These are phyloP conservation scores for Pleomassaria siparia DNA, from an alignment of 2,329 filamentous ascomycete species.

Conservation along the genomic window DNA sequence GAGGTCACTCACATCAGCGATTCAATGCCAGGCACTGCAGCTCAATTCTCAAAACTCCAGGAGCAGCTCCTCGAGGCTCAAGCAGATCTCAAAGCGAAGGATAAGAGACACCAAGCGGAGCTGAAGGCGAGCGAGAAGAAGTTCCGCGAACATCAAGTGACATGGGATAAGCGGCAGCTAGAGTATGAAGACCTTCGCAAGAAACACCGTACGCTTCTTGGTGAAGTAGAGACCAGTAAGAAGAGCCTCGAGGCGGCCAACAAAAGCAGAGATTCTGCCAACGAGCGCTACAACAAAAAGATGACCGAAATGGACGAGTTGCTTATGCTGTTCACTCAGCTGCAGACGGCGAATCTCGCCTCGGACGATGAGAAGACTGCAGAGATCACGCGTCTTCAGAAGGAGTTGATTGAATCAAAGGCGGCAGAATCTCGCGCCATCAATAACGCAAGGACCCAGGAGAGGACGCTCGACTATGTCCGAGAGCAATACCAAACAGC, in stretches of 20 bases:
- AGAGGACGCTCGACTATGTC: slow-evolving; percentile 57
- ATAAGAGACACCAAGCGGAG: background rate
- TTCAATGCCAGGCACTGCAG: slow-evolving; percentile 38
- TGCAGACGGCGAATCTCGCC: slow-evolving; percentile 18
- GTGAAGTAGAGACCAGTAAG: slow-evolving; percentile 19
- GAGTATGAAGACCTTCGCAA: slow-evolving; percentile 26
- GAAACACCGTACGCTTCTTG: slow-evolving; percentile 19
- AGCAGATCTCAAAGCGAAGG: background rate
- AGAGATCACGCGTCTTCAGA: slow-evolving; percentile 25
- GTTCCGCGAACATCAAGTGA: slow-evolving; percentile 16
- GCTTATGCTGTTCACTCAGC: slow-evolving; percentile 13
- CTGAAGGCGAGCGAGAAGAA: slow-evolving; percentile 14
- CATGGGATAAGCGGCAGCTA: slow-evolving; percentile 29
- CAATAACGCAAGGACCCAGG: slow-evolving; percentile 32
- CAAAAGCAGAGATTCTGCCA: slow-evolving; percentile 16
- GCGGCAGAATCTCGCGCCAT: slow-evolving; percentile 27
- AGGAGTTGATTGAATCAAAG: slow-evolving; percentile 21
- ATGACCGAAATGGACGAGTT: slow-evolving; percentile 16
- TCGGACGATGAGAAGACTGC: slow-evolving; percentile 25
- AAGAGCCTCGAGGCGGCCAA: slow-evolving; percentile 17
- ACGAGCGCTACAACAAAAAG: slow-evolving; percentile 20
- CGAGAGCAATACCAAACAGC: slow-evolving; percentile 56
- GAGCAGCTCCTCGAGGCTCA: slow-evolving; percentile 8
- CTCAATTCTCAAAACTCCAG: slow-evolving; percentile 11
- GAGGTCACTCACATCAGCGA: slow-evolving; percentile 47